Percentiles rank a stretch among this genome's conserved stretches.
These are phyloP conservation scores for Trypanosoma avium DNA, from an alignment of 208 protist genomes.

Conservation along the genomic window DNA sequence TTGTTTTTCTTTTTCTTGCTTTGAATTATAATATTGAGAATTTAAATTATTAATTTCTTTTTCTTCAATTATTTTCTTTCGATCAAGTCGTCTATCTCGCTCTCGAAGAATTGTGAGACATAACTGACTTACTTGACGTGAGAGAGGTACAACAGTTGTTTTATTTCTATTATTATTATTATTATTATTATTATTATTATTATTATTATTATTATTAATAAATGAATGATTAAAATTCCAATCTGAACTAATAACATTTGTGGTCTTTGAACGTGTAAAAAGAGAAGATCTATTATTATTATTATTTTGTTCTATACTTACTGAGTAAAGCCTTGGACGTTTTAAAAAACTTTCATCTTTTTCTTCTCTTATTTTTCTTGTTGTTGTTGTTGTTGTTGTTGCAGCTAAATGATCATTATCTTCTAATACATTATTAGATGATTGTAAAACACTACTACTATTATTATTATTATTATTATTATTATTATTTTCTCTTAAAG, in stretches of 20 bases:
- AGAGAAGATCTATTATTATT: not conserved
- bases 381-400: no score
- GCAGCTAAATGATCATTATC: no score
- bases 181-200: not conserved
- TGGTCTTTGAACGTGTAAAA: not conserved
- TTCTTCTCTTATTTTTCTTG: no score
- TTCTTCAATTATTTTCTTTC: not conserved
- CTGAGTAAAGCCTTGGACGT: no score
- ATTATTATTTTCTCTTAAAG: not conserved
- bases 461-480: not conserved
- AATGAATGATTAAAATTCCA: not conserved
- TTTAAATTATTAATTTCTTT: not conserved
- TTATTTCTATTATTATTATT: not conserved
- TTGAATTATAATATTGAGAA: not conserved
- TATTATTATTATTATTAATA: not conserved
- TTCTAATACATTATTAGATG: no score
- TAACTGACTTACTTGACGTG: slow-evolving; percentile 19
- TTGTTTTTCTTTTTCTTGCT: not conserved
- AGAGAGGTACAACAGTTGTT: not conserved
- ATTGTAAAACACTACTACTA: no score
- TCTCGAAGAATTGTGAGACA: slow-evolving; percentile 16
- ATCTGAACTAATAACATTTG: not conserved
- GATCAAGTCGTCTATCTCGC: slow-evolving; percentile 13
- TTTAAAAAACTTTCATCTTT: no score
- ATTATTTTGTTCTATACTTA: no score